These are phyloP conservation scores for Beauveria bassiana DNA, from an alignment of 2,329 filamentous ascomycete species.

Conservation along the genomic window DNA sequence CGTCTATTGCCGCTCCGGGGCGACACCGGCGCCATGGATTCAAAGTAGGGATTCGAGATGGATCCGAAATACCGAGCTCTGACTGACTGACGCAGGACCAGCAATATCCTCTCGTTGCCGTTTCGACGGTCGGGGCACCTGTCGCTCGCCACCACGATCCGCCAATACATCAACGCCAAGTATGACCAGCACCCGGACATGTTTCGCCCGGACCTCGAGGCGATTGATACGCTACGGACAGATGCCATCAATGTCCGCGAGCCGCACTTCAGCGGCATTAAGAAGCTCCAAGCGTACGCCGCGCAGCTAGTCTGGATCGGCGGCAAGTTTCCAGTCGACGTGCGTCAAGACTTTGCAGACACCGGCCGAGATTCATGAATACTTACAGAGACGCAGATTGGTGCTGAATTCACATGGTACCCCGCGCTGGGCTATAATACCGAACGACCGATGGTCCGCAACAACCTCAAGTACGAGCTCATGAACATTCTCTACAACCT, in stretches of 20 bases:
- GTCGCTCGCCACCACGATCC: conserved; percentile 73
- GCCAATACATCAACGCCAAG: conserved; percentile 92
- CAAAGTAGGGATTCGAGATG: neutral
- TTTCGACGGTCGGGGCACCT: conserved; percentile 80
- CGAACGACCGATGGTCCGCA: conserved; percentile 58
- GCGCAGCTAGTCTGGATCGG: conserved; percentile 89
- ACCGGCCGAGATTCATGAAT: neutral
- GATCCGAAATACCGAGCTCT: no score
- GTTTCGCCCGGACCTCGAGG: conserved; percentile 79
- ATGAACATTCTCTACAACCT: conserved; percentile 92
- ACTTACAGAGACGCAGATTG: conserved; percentile 51
- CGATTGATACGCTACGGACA: conserved; percentile 73
- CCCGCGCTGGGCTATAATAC: conserved; percentile 86
- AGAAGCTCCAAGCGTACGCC: conserved; percentile 83
- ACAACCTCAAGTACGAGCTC: conserved; percentile 72
- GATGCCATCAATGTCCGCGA: conserved; percentile 88
- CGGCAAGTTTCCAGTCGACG: conserved; percentile 93
- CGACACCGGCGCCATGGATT: conserved; percentile 2
- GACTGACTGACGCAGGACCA: conserved; percentile 18
- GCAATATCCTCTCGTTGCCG: conserved; percentile 68
- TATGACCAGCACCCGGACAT: conserved; percentile 99
- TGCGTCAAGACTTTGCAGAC: conserved; percentile 27
- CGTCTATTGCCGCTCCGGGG: conserved; percentile 2
- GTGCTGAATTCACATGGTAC: conserved; percentile 95
- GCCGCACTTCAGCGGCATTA: conserved; percentile 77